Evolutionary conservation across 1,139 yeast genomes (phyloP).

Genomic region (Candida tropicalis): DNA sequence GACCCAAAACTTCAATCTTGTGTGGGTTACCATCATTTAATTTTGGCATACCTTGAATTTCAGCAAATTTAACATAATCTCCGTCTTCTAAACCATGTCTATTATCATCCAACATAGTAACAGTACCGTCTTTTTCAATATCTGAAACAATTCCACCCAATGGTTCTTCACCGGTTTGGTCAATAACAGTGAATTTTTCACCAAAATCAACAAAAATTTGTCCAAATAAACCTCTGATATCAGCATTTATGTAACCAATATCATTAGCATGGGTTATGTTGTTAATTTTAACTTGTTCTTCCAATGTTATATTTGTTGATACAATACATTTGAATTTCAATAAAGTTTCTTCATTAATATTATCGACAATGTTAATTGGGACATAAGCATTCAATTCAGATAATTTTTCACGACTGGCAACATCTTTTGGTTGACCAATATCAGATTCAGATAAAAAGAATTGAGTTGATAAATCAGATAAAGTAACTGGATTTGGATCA

Average conservation of each 20-base stretch:
- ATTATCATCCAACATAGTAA: slow-evolving; percentile 86
- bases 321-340: slow-evolving; percentile 77
- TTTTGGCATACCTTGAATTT: slow-evolving; percentile 70
- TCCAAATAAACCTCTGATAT: slow-evolving; percentile 86
- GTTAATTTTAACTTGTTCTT: slow-evolving; percentile 76
- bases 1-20: slow-evolving; percentile 86
- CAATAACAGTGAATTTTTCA: slow-evolving; percentile 73
- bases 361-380: slow-evolving; percentile 72
- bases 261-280: slow-evolving; percentile 69
- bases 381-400: slow-evolving; percentile 88
- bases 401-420: slow-evolving; percentile 63
- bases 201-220: slow-evolving; percentile 91
- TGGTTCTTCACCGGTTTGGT: slow-evolving; percentile 93
- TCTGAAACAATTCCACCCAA: slow-evolving; percentile 83
- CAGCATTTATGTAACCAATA: slow-evolving; percentile 81
- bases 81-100: slow-evolving; percentile 96
- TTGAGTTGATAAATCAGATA: slow-evolving; percentile 84
- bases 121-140: slow-evolving; percentile 86
- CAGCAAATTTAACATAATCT: slow-evolving; percentile 84
- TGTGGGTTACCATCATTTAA: slow-evolving; percentile 74
- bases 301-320: slow-evolving; percentile 73
- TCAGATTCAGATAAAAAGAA: slow-evolving; percentile 76
- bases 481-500: slow-evolving; percentile 71
- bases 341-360: slow-evolving; percentile 52
- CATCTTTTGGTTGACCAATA: slow-evolving; percentile 78